These are phyloP conservation scores for Chloris gayana DNA, from an alignment of 176 grass and related monocot species.

Conservation along the genomic window DNA sequence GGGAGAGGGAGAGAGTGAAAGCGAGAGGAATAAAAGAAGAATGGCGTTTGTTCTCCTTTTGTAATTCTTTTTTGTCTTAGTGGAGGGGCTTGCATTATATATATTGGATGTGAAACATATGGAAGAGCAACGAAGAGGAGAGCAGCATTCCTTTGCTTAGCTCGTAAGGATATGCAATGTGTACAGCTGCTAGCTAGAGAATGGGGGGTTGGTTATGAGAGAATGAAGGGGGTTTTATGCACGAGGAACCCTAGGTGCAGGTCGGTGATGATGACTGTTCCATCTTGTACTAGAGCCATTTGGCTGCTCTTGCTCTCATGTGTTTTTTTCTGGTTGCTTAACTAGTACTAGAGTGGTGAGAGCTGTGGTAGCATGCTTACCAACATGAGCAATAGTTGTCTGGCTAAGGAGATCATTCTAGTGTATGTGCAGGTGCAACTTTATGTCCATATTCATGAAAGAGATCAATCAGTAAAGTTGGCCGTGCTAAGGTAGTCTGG, in stretches of 20 bases:
- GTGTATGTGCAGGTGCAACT: slow-evolving; percentile 50
- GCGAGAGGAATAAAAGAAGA: slow-evolving; percentile 61
- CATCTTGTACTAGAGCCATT: slow-evolving; percentile 18
- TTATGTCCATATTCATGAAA: slow-evolving; percentile 68
- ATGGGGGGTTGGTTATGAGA: not conserved
- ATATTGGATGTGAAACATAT: slow-evolving; percentile 71
- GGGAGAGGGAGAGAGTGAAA: slow-evolving; percentile 30
- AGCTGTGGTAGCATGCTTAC: slow-evolving; percentile 27
- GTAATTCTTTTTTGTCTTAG: slow-evolving; percentile 42
- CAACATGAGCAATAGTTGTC: slow-evolving; percentile 29
- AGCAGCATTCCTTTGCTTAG: slow-evolving; percentile 53
- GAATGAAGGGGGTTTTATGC: slow-evolving; percentile 34
- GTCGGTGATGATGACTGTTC: slow-evolving; percentile 4
- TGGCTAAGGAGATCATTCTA: slow-evolving; percentile 32
- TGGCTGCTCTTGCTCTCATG: slow-evolving; percentile 4
- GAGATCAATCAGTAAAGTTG: slow-evolving; percentile 64
- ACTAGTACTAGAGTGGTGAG: not conserved
- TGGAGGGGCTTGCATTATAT: slow-evolving; percentile 52
- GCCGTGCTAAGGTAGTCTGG: slow-evolving; percentile 36
- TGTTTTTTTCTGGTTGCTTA: slow-evolving; percentile 40
- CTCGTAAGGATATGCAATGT: slow-evolving; percentile 41
- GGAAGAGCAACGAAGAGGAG: slow-evolving; percentile 35
- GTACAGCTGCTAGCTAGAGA: not conserved
- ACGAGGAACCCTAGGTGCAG: slow-evolving; percentile 43
- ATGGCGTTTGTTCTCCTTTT: slow-evolving; percentile 26